These are phyloP conservation scores for Aurantiochytrium sp. DNA, from an alignment of 108 stramenopile species.

Conservation along the genomic window DNA sequence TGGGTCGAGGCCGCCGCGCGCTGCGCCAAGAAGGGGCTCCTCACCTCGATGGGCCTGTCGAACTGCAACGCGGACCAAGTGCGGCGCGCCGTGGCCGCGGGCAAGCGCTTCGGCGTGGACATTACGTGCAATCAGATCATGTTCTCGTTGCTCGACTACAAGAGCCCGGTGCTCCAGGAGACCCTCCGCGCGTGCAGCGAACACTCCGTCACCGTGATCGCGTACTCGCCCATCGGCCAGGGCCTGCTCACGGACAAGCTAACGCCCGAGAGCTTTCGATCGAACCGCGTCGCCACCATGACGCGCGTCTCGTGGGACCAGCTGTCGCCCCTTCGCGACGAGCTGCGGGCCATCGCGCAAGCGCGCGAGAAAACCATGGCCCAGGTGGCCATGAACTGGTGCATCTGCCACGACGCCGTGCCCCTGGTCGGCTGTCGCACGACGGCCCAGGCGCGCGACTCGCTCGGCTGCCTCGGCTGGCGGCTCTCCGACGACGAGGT, in stretches of 20 bases:
- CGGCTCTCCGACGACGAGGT: conserved; percentile 57
- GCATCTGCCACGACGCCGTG: conserved; percentile 74
- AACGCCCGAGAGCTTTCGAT: conserved; percentile 46
- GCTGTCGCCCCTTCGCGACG: conserved; percentile 52
- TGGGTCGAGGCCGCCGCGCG: conserved; percentile 68
- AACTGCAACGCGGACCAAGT: conserved; percentile 66
- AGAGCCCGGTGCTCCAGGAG: conserved; percentile 54
- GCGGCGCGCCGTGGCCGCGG: conserved; percentile 46
- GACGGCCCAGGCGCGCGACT: conserved; percentile 64
- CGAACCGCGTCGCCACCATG: conserved; percentile 66
- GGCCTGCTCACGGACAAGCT: conserved; percentile 66
- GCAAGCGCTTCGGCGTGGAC: conserved; percentile 57
- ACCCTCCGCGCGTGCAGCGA: conserved; percentile 52
- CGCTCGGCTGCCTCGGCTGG: conserved; percentile 67
- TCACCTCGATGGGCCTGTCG: conserved; percentile 65
- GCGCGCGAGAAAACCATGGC: conserved; percentile 67
- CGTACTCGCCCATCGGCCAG: conserved; percentile 67
- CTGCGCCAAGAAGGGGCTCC: conserved; percentile 60
- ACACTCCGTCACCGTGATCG: conserved; percentile 58
- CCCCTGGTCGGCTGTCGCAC: conserved; percentile 74
- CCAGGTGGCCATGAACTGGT: conserved; percentile 85
- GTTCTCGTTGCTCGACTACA: conserved; percentile 62
- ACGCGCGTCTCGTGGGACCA: conserved; percentile 51
- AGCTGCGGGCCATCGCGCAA: conserved; percentile 61
- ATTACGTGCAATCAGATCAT: conserved; percentile 67